phyloP scores from a whole-genome alignment of 2,329 filamentous ascomycete genomes.

The Ceratocystiopsis sp. region DNA sequence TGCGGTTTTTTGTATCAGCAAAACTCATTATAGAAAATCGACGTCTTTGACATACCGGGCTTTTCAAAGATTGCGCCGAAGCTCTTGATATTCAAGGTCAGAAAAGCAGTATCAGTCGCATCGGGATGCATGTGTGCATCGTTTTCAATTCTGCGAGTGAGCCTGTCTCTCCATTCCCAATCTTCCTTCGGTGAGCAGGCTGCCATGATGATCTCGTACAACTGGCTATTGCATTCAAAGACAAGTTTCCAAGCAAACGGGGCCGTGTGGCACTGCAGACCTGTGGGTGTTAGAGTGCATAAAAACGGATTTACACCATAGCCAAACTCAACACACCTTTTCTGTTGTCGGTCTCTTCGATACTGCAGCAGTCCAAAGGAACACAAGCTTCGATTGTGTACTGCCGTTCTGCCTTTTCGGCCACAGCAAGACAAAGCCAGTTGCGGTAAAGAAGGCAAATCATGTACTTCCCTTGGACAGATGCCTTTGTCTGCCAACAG shows the following conservation, averaged over 20 bases:
- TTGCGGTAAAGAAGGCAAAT: conserved; percentile 71
- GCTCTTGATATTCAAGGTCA: conserved; percentile 54
- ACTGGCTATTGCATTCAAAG: conserved; percentile 59
- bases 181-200: conserved; percentile 73
- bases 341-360: conserved; percentile 61
- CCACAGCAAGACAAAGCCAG: conserved; percentile 58
- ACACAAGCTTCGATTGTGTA: conserved; percentile 66
- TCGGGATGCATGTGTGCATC: too few relatives aligned
- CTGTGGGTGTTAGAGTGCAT: conserved; percentile 24
- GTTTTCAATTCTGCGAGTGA: conserved; percentile 26
- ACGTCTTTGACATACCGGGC: conserved; percentile 29
- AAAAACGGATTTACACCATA: neutral
- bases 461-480: conserved; percentile 64
- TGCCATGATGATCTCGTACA: conserved; percentile 75
- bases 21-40: too few relatives aligned
- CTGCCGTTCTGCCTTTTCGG: conserved; percentile 43
- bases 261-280: conserved; percentile 71
- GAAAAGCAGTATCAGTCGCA: conserved; percentile 24
- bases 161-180: conserved; percentile 53
- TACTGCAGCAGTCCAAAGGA: conserved; percentile 42
- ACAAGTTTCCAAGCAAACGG: conserved; percentile 84
- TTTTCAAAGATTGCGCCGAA: conserved; percentile 62
- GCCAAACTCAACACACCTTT: conserved; percentile 33
- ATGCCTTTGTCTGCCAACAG: conserved; percentile 57
- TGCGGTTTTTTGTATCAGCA: conserved; percentile 12